These are phyloP conservation scores for Akanthomyces uredinophilus DNA, from an alignment of 2,329 filamentous ascomycete genomes.

Conservation along the genomic window DNA sequence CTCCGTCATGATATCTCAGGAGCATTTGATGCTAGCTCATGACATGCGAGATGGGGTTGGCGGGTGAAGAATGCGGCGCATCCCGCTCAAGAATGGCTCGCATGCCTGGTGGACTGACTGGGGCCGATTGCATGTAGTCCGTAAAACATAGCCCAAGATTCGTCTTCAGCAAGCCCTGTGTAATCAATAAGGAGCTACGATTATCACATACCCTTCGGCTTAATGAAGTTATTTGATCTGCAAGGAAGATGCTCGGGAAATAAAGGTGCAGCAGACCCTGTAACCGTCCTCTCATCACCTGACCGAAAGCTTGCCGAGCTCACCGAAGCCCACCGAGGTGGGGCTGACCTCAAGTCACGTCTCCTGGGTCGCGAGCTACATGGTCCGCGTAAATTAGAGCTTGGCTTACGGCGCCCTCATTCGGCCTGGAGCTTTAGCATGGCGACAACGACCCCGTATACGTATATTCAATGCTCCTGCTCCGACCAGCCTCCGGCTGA, in stretches of 20 bases:
- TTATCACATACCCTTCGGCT: background rate
- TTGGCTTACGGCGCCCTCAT: background rate
- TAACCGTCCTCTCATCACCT: background rate
- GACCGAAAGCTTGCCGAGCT: constrained; percentile 2
- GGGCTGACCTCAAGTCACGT: constrained; percentile 5
- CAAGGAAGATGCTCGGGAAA: background rate
- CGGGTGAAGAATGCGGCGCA: background rate
- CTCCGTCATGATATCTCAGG: too few relatives aligned
- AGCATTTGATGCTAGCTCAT: background rate
- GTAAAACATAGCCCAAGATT: background rate
- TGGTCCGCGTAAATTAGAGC: background rate
- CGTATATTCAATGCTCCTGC: constrained; percentile 63
- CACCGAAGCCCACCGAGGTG: constrained; percentile 1
- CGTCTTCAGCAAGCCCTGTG: background rate
- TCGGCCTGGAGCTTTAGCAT: constrained; percentile 27
- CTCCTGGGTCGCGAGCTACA: constrained; percentile 1
- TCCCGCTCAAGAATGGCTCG: background rate
- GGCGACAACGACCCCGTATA: constrained; percentile 54
- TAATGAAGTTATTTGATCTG: background rate
- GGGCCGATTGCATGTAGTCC: background rate
- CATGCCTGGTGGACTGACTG: background rate
- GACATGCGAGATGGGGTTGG: background rate
- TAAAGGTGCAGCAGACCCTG: background rate
- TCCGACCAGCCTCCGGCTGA: constrained; percentile 40
- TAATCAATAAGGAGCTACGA: background rate